Evolutionary conservation across 148 eudicot species (phyloP).

Genomic region (Linanthus parryae): DNA sequence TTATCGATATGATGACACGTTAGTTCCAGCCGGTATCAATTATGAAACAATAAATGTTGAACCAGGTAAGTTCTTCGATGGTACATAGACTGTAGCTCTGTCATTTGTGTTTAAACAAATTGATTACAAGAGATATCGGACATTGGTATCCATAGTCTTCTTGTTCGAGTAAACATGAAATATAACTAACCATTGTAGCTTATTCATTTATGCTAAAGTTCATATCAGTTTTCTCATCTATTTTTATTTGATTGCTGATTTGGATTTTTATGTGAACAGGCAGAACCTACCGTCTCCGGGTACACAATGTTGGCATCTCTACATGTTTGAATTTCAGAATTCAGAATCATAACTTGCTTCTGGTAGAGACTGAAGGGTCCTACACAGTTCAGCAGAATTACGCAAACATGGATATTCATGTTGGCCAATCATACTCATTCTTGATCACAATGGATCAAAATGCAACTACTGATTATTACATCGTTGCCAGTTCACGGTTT

Average conservation of each 20-base stretch:
- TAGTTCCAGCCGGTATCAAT: constrained; percentile 57
- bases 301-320: constrained; percentile 87
- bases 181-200: neutral
- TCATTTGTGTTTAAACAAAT: neutral
- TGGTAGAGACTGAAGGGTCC: constrained; percentile 96
- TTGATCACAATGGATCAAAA: constrained; percentile 95
- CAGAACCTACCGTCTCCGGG: constrained; percentile 84
- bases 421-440: constrained; percentile 95
- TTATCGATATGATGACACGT: constrained; percentile 58
- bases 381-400: constrained; percentile 90
- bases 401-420: constrained; percentile 96
- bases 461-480: constrained; percentile 82
- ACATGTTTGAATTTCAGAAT: constrained; percentile 97
- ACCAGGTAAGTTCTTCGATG: constrained; percentile 64
- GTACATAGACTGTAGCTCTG: too few relatives aligned
- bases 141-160: constrained; percentile 1
- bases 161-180: neutral
- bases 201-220: neutral
- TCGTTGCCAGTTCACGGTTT: constrained; percentile 94
- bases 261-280: constrained; percentile 38
- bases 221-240: neutral
- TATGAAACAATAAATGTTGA: constrained; percentile 70
- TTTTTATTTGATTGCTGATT: neutral
- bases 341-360: constrained; percentile 86
- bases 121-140: too few relatives aligned